A percentile compares a stretch with the other conserved stretches of the same genome.
Conservation (phyloP, 306 rosid genomes). For the Cicer pinnatifidum region DNA sequence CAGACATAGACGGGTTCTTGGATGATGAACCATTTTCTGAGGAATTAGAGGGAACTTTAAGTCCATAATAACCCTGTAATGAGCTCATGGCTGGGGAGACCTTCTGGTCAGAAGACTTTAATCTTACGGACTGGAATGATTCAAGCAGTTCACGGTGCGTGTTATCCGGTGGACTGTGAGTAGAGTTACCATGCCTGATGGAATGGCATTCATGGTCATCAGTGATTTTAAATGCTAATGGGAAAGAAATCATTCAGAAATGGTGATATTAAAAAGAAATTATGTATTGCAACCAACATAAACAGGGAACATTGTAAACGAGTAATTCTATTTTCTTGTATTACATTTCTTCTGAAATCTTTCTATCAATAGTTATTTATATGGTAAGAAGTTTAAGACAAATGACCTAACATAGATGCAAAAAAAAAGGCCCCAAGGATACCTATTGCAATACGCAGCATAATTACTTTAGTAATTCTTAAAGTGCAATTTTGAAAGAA, state of each 20-base stretch:
- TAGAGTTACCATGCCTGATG: slow-evolving; percentile 55
- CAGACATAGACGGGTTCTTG: slow-evolving; percentile 34
- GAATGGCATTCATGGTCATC: slow-evolving; percentile 31
- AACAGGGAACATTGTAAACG: neutral
- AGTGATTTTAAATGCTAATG: slow-evolving; percentile 19
- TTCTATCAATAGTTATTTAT: slow-evolving; percentile 5
- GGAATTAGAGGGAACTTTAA: slow-evolving; percentile 49
- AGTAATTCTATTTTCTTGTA: slow-evolving; percentile 10
- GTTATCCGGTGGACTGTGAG: slow-evolving; percentile 44
- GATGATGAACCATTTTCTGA: slow-evolving; percentile 51
- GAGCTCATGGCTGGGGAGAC: slow-evolving; percentile 76
- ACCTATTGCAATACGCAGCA: slow-evolving; percentile 35
- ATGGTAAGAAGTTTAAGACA: slow-evolving; percentile 3
- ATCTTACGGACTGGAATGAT: slow-evolving; percentile 63
- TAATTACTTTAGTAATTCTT: slow-evolving; percentile 16
- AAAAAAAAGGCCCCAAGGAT: neutral
- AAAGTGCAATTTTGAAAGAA: slow-evolving; percentile 11
- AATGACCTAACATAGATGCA: slow-evolving; percentile 9
- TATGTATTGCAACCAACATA: neutral
- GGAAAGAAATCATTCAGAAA: slow-evolving; percentile 31
- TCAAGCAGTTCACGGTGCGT: slow-evolving; percentile 56
- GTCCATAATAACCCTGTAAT: slow-evolving; percentile 81
- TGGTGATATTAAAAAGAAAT: neutral
- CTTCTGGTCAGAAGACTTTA: slow-evolving; percentile 53
- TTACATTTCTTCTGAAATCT: slow-evolving; percentile 18